Evolutionary conservation across 2,329 filamentous ascomycete species (phyloP).

Genomic region (Uncinocarpus reesii): DNA sequence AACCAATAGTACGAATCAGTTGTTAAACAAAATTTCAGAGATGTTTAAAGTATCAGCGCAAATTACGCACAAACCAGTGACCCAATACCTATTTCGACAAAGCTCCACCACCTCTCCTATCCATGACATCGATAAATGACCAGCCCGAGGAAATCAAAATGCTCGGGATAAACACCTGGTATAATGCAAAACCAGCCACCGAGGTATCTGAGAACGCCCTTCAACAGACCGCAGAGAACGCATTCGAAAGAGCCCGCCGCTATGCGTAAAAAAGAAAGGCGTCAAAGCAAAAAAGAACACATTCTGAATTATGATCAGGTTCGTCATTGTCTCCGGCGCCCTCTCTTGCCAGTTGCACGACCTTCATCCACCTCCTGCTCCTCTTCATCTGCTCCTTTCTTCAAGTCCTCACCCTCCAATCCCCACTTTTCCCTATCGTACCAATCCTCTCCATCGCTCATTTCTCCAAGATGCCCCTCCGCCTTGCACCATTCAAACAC

Average conservation of each 20-base stretch:
- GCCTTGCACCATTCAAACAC: conserved; percentile 53
- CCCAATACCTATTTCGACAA: too few species aligned
- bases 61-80: too few species aligned
- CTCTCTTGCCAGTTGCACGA: conserved; percentile 32
- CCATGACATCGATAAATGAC: background rate
- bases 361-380: conserved; percentile 43
- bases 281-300: conserved; percentile 3
- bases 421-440: conserved; percentile 54
- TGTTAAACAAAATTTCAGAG: too few species aligned
- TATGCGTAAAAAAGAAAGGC: conserved; percentile 6
- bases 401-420: conserved; percentile 45
- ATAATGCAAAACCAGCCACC: conserved; percentile 1
- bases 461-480: conserved; percentile 53
- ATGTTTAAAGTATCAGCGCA: too few species aligned
- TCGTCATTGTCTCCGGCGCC: conserved; percentile 29
- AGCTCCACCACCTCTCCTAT: too few species aligned
- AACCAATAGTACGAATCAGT: too few species aligned
- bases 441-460: conserved; percentile 61
- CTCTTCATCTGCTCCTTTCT: conserved; percentile 52
- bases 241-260: background rate
- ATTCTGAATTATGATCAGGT: background rate
- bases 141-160: background rate
- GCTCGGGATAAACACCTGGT: background rate
- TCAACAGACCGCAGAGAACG: too few species aligned
- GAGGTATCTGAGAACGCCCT: too few species aligned